Evolutionary conservation across 805 yeast genomes (phyloP).

Genomic region (Spathaspora gorwiae): DNA sequence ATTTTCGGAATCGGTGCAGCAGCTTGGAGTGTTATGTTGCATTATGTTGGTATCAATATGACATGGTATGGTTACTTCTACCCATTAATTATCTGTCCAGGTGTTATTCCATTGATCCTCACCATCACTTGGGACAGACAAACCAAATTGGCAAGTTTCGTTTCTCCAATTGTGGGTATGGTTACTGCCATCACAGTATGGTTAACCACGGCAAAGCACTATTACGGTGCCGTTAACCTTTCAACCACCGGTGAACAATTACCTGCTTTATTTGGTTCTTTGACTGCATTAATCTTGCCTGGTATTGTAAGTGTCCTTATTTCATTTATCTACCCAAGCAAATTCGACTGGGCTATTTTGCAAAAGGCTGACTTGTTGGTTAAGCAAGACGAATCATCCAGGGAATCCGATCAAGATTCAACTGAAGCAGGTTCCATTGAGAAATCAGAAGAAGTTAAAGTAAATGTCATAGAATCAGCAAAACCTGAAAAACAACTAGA

Average conservation of each 20-base stretch:
- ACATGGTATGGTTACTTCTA: slow-evolving; percentile 30
- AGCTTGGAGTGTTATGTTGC: slow-evolving; percentile 34
- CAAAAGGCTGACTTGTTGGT: slow-evolving; percentile 16
- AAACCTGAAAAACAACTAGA: not conserved
- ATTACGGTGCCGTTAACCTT: slow-evolving; percentile 23
- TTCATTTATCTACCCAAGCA: slow-evolving; percentile 21
- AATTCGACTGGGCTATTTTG: slow-evolving; percentile 27
- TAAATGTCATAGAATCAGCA: not conserved
- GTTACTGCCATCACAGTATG: slow-evolving; percentile 25
- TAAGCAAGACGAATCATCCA: slow-evolving; percentile 4
- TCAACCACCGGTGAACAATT: slow-evolving; percentile 24
- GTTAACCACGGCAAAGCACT: slow-evolving; percentile 25
- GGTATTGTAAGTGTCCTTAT: slow-evolving; percentile 23
- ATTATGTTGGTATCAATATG: slow-evolving; percentile 24
- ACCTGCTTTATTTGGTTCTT: slow-evolving; percentile 31
- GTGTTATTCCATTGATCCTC: slow-evolving; percentile 31
- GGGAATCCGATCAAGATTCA: slow-evolving; percentile 1
- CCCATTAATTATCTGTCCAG: slow-evolving; percentile 36
- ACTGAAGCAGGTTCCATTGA: not conserved
- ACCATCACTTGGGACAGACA: slow-evolving; percentile 32
- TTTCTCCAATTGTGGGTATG: slow-evolving; percentile 29
- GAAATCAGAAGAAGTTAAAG: not conserved
- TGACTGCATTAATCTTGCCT: slow-evolving; percentile 30
- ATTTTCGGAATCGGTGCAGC: slow-evolving; percentile 32
- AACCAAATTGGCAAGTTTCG: slow-evolving; percentile 23